phyloP scores from a whole-genome alignment of 164 flowering plant species.

The Platanus orientalis region DNA sequence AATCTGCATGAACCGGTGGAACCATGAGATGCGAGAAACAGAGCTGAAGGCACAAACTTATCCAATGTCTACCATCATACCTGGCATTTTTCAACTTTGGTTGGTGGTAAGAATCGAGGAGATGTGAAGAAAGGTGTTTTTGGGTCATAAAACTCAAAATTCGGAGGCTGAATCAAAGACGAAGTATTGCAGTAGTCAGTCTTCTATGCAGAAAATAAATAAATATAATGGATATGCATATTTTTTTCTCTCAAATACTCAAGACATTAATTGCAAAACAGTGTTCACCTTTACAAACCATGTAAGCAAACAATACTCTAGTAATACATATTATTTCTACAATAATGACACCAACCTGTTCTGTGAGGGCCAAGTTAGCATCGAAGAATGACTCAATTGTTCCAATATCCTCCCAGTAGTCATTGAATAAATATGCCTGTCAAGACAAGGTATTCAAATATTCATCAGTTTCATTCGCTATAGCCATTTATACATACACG shows the following conservation, averaged over 20 bases:
- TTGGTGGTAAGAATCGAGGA: conserved; percentile 90
- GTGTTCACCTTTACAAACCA: too few relatives aligned
- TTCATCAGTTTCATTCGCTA: neutral
- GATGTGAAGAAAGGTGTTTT: conserved; percentile 95
- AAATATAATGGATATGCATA: neutral
- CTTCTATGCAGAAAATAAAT: neutral
- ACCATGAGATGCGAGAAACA: conserved; percentile 15
- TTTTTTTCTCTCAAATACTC: neutral
- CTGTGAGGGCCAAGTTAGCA: conserved; percentile 89
- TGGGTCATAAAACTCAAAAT: conserved; percentile 82
- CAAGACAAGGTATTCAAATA: conserved; percentile 3
- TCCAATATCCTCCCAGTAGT: conserved; percentile 99
- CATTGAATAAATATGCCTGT: conserved; percentile 88
- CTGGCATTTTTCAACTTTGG: conserved; percentile 87
- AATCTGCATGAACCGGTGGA: conserved; percentile 46
- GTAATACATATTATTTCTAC: neutral
- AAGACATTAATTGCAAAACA: too few relatives aligned
- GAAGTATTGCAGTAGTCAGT: neutral
- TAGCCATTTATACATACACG: neutral
- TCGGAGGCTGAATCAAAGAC: conserved; percentile 55
- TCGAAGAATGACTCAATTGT: conserved; percentile 82
- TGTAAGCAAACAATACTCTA: too few relatives aligned
- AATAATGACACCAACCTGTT: conserved; percentile 48
- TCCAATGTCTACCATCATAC: conserved; percentile 32
- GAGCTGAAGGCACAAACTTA: neutral